phyloP scores from a whole-genome alignment of 805 yeast species.

The Candida patagonica region DNA sequence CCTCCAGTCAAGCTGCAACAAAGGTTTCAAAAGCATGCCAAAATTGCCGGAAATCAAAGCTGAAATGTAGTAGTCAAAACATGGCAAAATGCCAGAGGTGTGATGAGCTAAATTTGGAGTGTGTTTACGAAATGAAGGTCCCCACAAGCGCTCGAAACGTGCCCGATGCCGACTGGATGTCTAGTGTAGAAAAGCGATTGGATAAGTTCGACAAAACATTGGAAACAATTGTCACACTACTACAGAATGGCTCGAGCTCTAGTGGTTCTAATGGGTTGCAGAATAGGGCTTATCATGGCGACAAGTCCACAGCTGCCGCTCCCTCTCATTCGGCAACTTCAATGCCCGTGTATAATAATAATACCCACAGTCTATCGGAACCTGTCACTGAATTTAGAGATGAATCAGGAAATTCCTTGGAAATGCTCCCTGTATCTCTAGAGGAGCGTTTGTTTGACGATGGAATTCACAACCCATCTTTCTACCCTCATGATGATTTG shows the following conservation, averaged over 20 bases:
- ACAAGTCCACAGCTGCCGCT: too few species aligned
- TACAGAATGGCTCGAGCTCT: constrained; percentile 29
- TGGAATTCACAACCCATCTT: too few species aligned
- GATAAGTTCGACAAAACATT: constrained; percentile 33
- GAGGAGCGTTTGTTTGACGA: too few species aligned
- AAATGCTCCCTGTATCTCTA: neutral
- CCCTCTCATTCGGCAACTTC: neutral
- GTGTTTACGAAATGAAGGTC: constrained; percentile 48
- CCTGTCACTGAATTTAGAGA: neutral
- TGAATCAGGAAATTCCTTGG: neutral
- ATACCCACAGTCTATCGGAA: neutral
- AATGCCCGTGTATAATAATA: neutral
- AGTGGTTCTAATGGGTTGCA: too few species aligned
- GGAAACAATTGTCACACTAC: constrained; percentile 29
- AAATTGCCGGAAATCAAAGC: constrained; percentile 52
- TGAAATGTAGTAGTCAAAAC: constrained; percentile 45
- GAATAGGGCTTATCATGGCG: neutral
- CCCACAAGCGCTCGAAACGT: constrained; percentile 27
- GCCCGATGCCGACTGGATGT: constrained; percentile 26
- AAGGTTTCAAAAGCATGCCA: constrained; percentile 45
- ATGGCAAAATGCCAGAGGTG: constrained; percentile 52
- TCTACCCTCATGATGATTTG: neutral
- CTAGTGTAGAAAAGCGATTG: constrained; percentile 32
- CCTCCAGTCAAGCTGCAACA: neutral
- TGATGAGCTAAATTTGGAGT: constrained; percentile 39